A percentile compares a stretch with the other conserved stretches of the same genome.
Evolutionary conservation across 176 grass and related monocot genomes (phyloP).

Genomic region (Phragmites australis): DNA sequence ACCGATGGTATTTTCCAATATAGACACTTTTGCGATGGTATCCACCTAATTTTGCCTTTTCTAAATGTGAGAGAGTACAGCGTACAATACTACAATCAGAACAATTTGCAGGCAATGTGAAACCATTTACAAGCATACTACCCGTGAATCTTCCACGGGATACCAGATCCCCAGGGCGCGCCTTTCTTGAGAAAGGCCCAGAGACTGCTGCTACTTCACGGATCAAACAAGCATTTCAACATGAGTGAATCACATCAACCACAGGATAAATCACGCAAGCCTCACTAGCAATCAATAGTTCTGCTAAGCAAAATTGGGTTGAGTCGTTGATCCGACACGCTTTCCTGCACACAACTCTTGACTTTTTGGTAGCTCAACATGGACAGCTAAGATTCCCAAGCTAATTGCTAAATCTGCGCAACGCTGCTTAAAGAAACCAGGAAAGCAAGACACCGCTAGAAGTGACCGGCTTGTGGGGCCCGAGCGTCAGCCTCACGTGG

Average conservation of each 20-base stretch:
- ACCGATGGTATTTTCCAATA: no score
- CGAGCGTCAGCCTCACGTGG: conserved; percentile 29
- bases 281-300: background rate
- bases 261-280: background rate
- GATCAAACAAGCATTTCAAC: conserved; percentile 7
- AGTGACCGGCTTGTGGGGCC: conserved; percentile 1
- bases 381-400: conserved; percentile 24
- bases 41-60: no score
- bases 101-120: background rate
- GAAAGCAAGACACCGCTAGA: background rate
- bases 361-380: conserved; percentile 22
- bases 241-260: background rate
- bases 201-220: background rate
- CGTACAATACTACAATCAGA: no score
- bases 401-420: background rate
- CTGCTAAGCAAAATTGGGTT: background rate
- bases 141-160: no score
- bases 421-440: conserved; percentile 15
- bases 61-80: no score
- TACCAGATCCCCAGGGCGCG: no score
- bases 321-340: conserved; percentile 22
- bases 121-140: background rate
- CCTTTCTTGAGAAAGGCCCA: background rate
- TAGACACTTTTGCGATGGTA: no score
- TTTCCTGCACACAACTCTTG: conserved; percentile 28